These are phyloP conservation scores for Daldinia grandis DNA, from an alignment of 495 filamentous ascomycete species.

Conservation along the genomic window DNA sequence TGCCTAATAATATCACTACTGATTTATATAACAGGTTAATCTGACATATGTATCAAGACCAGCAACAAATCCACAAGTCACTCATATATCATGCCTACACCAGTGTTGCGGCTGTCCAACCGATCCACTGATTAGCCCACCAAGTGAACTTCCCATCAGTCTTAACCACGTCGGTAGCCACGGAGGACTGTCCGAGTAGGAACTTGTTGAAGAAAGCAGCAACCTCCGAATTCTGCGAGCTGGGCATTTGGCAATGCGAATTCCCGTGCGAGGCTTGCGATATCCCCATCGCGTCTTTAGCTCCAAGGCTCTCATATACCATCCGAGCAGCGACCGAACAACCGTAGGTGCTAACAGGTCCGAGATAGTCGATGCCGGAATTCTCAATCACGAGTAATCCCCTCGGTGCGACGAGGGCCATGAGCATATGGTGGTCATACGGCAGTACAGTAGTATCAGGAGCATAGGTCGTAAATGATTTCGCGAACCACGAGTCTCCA, in stretches of 20 bases:
- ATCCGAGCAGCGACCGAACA: slow-evolving; percentile 49
- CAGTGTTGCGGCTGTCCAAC: slow-evolving; percentile 46
- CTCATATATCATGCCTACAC: slow-evolving; percentile 4
- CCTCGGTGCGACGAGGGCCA: slow-evolving; percentile 52
- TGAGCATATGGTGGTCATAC: slow-evolving; percentile 55
- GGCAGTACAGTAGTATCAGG: slow-evolving; percentile 43
- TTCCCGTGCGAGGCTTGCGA: slow-evolving; percentile 46
- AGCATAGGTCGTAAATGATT: slow-evolving; percentile 45
- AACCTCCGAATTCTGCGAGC: slow-evolving; percentile 48
- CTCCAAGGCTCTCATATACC: slow-evolving; percentile 48
- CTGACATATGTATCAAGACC: too few relatives aligned
- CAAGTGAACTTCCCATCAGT: slow-evolving; percentile 44
- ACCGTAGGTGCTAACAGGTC: slow-evolving; percentile 51
- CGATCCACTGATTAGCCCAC: slow-evolving; percentile 41
- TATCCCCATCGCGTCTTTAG: slow-evolving; percentile 39
- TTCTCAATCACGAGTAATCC: slow-evolving; percentile 55
- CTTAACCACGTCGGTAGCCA: slow-evolving; percentile 46
- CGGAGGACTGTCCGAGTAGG: slow-evolving; percentile 39
- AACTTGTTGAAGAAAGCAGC: slow-evolving; percentile 53
- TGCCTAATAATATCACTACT: too few relatives aligned
- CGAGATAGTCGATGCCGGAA: slow-evolving; percentile 54
- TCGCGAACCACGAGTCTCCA: slow-evolving; percentile 60
- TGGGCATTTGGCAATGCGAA: slow-evolving; percentile 52
- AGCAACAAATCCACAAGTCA: too few relatives aligned
- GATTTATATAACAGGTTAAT: too few relatives aligned